Evolutionary conservation across 2,329 filamentous ascomycete species (phyloP).

Genomic region (Penicillium expansum): DNA sequence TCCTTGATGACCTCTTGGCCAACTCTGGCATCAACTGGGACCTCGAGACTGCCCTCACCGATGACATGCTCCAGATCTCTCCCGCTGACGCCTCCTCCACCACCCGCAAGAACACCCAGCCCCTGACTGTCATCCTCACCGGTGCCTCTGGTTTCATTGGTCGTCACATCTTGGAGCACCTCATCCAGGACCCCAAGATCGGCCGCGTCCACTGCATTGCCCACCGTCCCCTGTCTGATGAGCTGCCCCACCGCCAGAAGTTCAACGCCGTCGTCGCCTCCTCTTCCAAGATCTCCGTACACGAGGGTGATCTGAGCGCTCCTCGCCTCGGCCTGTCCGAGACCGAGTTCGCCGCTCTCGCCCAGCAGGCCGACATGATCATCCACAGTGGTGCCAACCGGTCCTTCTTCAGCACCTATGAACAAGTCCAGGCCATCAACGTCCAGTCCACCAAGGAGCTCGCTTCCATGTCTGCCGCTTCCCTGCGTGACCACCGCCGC

Average conservation of each 20-base stretch:
- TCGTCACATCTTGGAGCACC: neutral
- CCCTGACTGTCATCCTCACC: neutral
- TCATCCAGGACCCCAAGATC: neutral
- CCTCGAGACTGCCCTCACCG: neutral
- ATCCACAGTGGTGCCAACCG: too few relatives aligned
- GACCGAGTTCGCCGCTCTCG: too few relatives aligned
- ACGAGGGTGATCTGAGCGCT: too few relatives aligned
- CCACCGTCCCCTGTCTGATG: neutral
- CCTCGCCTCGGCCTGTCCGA: too few relatives aligned
- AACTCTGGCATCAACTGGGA: neutral
- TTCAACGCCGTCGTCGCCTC: neutral
- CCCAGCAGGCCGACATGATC: too few relatives aligned
- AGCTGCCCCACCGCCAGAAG: neutral
- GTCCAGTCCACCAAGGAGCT: too few relatives aligned
- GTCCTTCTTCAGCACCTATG: too few relatives aligned
- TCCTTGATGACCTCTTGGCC: neutral
- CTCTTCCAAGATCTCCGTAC: neutral
- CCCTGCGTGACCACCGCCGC: too few relatives aligned
- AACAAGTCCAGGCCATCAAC: too few relatives aligned
- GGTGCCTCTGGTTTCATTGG: neutral
- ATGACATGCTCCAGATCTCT: neutral
- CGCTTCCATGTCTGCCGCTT: too few relatives aligned
- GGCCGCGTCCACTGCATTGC: neutral
- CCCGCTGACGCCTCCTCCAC: neutral
- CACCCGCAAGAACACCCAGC: neutral